Conservation (phyloP, 1,284 basidiomycete species). For the Trichosporon asahii region DNA sequence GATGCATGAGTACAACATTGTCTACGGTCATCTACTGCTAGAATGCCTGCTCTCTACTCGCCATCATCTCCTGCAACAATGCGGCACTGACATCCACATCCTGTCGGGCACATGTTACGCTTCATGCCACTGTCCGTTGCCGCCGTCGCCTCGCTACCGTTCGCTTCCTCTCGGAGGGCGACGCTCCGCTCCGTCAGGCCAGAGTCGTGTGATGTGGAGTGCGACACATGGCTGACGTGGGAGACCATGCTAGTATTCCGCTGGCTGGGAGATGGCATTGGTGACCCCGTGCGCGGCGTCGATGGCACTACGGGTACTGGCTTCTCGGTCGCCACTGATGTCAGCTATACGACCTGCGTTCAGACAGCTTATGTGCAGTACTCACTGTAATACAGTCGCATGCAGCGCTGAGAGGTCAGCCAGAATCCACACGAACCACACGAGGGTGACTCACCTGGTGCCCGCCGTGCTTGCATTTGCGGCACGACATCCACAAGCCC, state of each 20-base stretch:
- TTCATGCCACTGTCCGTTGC: conserved; percentile 20
- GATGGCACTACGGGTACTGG: neutral
- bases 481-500: conserved; percentile 44
- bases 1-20: neutral
- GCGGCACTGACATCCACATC: conserved; percentile 45
- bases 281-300: conserved; percentile 1
- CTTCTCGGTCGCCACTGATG: neutral
- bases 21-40: neutral
- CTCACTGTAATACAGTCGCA: conserved; percentile 41
- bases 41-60: neutral
- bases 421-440: neutral
- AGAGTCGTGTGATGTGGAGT: conserved; percentile 13
- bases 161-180: conserved; percentile 1
- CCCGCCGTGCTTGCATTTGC: conserved; percentile 44
- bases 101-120: conserved; percentile 36
- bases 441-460: conserved; percentile 29
- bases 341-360: neutral
- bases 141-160: conserved; percentile 10
- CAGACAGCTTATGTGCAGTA: neutral
- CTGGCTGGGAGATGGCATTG: neutral
- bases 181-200: conserved; percentile 12
- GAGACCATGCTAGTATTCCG: conserved; percentile 6
- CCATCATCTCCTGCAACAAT: neutral
- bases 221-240: neutral
- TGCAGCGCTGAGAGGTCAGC: conserved; percentile 28